Evolutionary conservation across 768 basidiomycete species (phyloP).

Genomic region (Baorangia bicolor): DNA sequence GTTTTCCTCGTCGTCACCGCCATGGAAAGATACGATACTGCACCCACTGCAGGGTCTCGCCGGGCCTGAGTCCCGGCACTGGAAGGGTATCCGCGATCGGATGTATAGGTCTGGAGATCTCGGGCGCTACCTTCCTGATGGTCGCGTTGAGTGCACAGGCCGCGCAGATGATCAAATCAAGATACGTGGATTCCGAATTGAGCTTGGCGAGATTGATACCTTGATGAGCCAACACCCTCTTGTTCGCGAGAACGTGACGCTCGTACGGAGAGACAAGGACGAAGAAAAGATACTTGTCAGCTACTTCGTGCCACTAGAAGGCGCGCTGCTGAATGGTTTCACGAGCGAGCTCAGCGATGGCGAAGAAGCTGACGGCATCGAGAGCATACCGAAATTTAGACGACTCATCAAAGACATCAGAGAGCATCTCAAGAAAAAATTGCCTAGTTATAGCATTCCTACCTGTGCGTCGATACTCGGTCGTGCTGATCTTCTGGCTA

Average conservation of each 20-base stretch:
- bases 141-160: slow-evolving; percentile 94
- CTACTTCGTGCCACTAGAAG: slow-evolving; percentile 91
- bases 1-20: slow-evolving; percentile 57
- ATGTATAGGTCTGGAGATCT: slow-evolving; percentile 99
- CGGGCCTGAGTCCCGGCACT: slow-evolving; percentile 74
- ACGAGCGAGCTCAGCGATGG: slow-evolving; percentile 59
- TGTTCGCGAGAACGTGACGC: slow-evolving; percentile 96
- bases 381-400: slow-evolving; percentile 83
- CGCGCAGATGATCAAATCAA: slow-evolving; percentile 99
- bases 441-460: slow-evolving; percentile 93
- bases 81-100: slow-evolving; percentile 94
- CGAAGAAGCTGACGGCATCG: slow-evolving; percentile 55
- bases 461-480: slow-evolving; percentile 54
- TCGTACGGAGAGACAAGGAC: slow-evolving; percentile 95
- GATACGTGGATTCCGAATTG: slow-evolving; percentile 98
- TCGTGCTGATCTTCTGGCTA: not conserved
- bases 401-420: slow-evolving; percentile 90
- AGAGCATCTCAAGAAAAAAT: slow-evolving; percentile 94
- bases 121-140: slow-evolving; percentile 89
- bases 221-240: slow-evolving; percentile 91
- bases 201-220: slow-evolving; percentile 97
- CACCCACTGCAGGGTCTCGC: slow-evolving; percentile 56
- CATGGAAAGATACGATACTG: slow-evolving; percentile 69
- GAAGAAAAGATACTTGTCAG: slow-evolving; percentile 98
- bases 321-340: slow-evolving; percentile 61